Evolutionary conservation across 1,284 basidiomycete genomes (phyloP), one percentile per base, ranked within the genome.

Genomic region (Mycena citricolor): DNA sequence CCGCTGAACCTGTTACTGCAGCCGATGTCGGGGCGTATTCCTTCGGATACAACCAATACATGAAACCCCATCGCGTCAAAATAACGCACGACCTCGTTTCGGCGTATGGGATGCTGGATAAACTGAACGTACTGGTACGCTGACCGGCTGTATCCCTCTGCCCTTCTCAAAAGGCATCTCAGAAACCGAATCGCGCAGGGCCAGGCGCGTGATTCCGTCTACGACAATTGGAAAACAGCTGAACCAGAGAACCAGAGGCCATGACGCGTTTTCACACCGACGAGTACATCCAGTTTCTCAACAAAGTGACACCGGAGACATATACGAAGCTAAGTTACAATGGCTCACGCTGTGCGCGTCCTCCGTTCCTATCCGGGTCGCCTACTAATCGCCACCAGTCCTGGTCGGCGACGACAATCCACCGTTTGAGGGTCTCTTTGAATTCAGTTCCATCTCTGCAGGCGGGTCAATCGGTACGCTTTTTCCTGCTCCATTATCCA

Each of bases 221-320:
- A n/a, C n/a, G n/a, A n/a, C n/a, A n/a, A n/a, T n/a, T n/a, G n/a
- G n/a, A n/a, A n/a, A n/a, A n/a, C n/a, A n/a, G n/a, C n/a, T n/a
- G n/a, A n/a, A n/a, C n/a, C n/a, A n/a, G n/a, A n/a, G n/a, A n/a
- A 0, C 80, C 86, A 10, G 82, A 88, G 58, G 77, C 83, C 36
- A 91, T 99, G 88, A 88, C 90, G 4, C 71, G 83, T 14, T 99
- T 99, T 64, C 97, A 99, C 65, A 95, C 94, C 10, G 95, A 99
- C 69, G 95, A 99, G 73, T 98, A 97, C 66, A 81, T 99, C 51
- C 83, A 97, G 57, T 94, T 98, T 56, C 70, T 99, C 21, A 77
- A 81, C 44, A 79, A 81, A 37, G 93, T 98, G 25, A 90, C 88
- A 0, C 94, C 94, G 0, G 94, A 97, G 64, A 93, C 86, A 5